These are phyloP conservation scores for Acmispon strigosus DNA, from an alignment of 306 rosid species.

Conservation along the genomic window DNA sequence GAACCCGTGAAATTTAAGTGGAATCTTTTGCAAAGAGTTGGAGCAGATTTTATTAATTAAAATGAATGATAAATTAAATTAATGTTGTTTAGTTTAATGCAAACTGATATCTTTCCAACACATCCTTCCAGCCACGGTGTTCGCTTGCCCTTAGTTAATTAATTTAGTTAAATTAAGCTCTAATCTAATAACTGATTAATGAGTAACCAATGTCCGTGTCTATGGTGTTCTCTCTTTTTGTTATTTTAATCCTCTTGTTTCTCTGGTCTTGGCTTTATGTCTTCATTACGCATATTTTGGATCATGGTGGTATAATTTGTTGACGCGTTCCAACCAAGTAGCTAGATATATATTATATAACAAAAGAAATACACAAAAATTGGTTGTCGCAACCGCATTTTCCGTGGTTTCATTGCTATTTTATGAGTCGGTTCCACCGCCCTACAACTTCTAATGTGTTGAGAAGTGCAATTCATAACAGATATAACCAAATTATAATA, in stretches of 20 bases:
- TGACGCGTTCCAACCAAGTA: background rate
- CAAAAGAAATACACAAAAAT: background rate
- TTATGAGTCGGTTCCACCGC: background rate
- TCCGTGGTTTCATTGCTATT: background rate
- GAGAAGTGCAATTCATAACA: too few relatives aligned
- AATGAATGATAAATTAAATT: background rate
- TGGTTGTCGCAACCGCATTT: background rate
- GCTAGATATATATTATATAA: background rate
- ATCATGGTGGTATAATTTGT: background rate
- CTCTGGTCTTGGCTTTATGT: too few relatives aligned
- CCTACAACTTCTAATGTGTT: background rate
- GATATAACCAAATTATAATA: too few relatives aligned
- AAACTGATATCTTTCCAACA: constrained; percentile 6
- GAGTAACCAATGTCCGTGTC: background rate
- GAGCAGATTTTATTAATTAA: constrained; percentile 1
- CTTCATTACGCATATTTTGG: background rate
- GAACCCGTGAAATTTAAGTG: constrained; percentile 1
- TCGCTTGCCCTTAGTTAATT: background rate
- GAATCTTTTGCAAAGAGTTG: constrained; percentile 22
- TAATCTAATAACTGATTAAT: background rate
- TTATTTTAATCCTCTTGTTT: too few relatives aligned
- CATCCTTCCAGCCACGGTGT: background rate
- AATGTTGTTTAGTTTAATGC: background rate
- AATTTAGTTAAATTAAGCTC: background rate
- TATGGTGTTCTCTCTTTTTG: too few relatives aligned